Base-by-base conservation (phyloP, 495 filamentous ascomycete species). In the Hypoxylon rickii region DNA sequence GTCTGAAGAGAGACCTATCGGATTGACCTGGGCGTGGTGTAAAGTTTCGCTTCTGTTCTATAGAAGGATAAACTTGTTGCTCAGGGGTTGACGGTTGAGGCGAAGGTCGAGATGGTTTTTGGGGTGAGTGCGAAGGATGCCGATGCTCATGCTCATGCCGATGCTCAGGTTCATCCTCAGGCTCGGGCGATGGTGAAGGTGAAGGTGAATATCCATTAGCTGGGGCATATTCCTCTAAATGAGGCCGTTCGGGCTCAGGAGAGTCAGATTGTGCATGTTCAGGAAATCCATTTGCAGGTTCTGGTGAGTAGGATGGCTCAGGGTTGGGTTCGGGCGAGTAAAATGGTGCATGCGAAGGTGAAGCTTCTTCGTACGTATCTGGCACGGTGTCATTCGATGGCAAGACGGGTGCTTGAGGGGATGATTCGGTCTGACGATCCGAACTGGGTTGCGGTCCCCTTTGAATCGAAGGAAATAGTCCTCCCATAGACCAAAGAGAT, bases 41-140 rank as follows among this genome's bases (percentile, higher is more conserved):
- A 50, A 82, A 82, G 47, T 82, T 78, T 45, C 60, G 61, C 62
- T 80, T 79, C 42, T 81, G 77, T 20, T 73, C 70, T 34, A 78
- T 70, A 7, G 69, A 61, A 18, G 55, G 65, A 34, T 51, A 66
- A 18, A 37, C 7, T 7, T 44, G 55, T 12, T 29, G 54, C 45
- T 74, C 68, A 2, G 70, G 69, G 2, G 72, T 69, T 7, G 58
- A 65, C 11, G 66, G 68, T 22, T 36, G 63, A 40, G 32, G 48
- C 8, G 53, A 60, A 3, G 33, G 39, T 43, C 44, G 38, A 22
- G 39, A 22, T 12, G 22, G 49, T 44, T 49, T 39, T 18, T 21
- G 43, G 12, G 31, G 43, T n/a, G 22, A 43, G 4, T 29, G 4
- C 24, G 44, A 22, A 10, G 10, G 4, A n/a, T 41, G 34, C 18